Conservation (phyloP, 257 asterid genomes). For the Dorcoceras hygrometricum region DNA sequence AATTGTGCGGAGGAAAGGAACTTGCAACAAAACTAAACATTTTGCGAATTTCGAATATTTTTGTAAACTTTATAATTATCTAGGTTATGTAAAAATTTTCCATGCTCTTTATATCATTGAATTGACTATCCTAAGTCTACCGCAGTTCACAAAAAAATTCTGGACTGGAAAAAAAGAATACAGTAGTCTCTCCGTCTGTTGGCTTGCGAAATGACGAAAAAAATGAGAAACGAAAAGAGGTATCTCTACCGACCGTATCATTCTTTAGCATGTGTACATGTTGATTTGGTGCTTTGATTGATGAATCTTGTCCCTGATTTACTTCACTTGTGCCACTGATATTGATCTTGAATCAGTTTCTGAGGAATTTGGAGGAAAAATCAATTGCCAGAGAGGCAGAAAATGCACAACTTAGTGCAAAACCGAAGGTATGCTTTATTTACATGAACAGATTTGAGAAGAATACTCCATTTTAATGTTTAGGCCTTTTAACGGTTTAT, state of each 20-base stretch:
- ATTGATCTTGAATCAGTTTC: slow-evolving; percentile 28
- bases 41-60: background rate
- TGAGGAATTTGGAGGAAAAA: slow-evolving; percentile 54
- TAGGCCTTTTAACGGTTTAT: background rate
- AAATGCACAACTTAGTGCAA: slow-evolving; percentile 40
- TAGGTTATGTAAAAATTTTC: background rate
- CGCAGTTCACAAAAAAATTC: slow-evolving; percentile 49
- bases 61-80: slow-evolving; percentile 2
- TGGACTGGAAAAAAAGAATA: slow-evolving; percentile 31
- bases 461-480: background rate
- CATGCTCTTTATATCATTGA: background rate
- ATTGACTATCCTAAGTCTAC: slow-evolving; percentile 8
- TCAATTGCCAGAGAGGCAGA: slow-evolving; percentile 55
- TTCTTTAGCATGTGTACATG: slow-evolving; percentile 10
- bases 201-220: slow-evolving; percentile 48
- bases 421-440: slow-evolving; percentile 44
- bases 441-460: slow-evolving; percentile 21
- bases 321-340: slow-evolving; percentile 4
- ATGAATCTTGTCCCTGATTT: slow-evolving; percentile 3
- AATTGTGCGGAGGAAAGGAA: background rate
- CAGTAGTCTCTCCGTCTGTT: slow-evolving; percentile 34
- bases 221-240: slow-evolving; percentile 73
- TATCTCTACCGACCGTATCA: slow-evolving; percentile 24
- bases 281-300: background rate
- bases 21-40: background rate